These are phyloP conservation scores for Fusarium nurragi DNA, from an alignment of 2,329 filamentous ascomycete species.

Conservation along the genomic window DNA sequence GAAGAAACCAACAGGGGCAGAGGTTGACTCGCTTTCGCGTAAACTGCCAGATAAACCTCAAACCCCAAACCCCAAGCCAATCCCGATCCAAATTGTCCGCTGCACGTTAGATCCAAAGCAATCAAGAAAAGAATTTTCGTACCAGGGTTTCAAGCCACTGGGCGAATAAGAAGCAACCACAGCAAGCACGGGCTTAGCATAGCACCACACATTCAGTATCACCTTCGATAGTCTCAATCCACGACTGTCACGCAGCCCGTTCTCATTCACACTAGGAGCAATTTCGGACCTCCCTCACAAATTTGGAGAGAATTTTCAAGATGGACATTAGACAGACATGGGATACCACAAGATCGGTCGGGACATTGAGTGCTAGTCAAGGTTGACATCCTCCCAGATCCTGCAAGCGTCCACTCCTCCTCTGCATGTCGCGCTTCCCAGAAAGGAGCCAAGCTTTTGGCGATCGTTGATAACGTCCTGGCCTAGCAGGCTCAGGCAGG, in stretches of 20 bases:
- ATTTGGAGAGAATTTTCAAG: background rate
- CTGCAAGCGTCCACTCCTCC: constrained; percentile 33
- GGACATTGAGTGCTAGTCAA: constrained; percentile 27
- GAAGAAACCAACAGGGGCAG: background rate
- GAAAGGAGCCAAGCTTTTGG: constrained; percentile 8
- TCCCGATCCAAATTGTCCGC: constrained; percentile 3
- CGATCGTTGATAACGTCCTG: constrained; percentile 25
- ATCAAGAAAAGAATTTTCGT: constrained; percentile 16
- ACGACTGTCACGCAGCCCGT: constrained; percentile 7
- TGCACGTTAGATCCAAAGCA: constrained; percentile 8
- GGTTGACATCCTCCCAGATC: constrained; percentile 29
- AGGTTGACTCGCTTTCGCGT: constrained; percentile 11
- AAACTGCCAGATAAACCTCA: background rate
- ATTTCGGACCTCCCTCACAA: constrained; percentile 13
- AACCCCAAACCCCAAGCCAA: background rate
- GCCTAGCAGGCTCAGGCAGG: constrained; percentile 6
- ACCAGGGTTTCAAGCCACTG: constrained; percentile 9
- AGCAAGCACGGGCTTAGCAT: background rate
- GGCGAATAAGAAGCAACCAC: constrained; percentile 9
- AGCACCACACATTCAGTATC: constrained; percentile 5
- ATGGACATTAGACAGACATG: constrained; percentile 3
- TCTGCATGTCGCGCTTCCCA: background rate
- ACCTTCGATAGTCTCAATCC: constrained; percentile 3
- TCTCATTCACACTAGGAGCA: constrained; percentile 10
- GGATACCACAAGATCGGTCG: constrained; percentile 21